phyloP scores from a whole-genome alignment of 176 grass and related monocot species.

The Pharus latifolius region DNA sequence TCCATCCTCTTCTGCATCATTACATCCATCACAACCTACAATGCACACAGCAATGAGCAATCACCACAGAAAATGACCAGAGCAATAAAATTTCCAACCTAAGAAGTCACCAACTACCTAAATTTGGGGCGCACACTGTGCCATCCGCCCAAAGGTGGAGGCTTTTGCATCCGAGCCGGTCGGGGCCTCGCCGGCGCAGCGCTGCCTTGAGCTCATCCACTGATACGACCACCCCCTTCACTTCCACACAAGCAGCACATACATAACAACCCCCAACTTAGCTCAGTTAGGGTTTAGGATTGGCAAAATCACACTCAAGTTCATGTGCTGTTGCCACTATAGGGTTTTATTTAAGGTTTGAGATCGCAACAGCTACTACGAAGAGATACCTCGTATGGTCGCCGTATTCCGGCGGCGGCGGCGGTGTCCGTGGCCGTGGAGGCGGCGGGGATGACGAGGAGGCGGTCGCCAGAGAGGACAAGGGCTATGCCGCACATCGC shows the following conservation, averaged over 20 bases:
- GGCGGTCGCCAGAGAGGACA: conserved; percentile 39
- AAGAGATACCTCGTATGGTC: conserved; percentile 13
- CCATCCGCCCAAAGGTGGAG: conserved; percentile 24
- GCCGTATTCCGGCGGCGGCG: background rate
- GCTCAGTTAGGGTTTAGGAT: conserved; percentile 6
- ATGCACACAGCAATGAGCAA: background rate
- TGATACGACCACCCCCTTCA: conserved; percentile 24
- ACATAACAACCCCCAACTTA: background rate
- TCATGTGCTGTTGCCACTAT: background rate
- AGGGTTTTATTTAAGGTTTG: background rate
- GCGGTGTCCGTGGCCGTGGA: background rate
- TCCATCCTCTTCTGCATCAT: background rate
- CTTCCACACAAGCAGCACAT: background rate
- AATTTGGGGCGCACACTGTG: background rate
- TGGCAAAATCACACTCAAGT: background rate
- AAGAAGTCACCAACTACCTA: conserved; percentile 8
- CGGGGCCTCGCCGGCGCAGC: conserved; percentile 52
- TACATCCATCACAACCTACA: background rate
- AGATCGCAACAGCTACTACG: background rate
- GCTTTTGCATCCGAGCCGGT: conserved; percentile 43
- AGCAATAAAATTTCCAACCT: background rate
- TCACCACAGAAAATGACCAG: background rate
- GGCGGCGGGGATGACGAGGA: background rate
- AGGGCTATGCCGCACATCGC: conserved; percentile 83
- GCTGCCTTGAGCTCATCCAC: conserved; percentile 57